A percentile compares a stretch with the other conserved stretches of the same genome.
phyloP scores from a whole-genome alignment of 129 eudicot species.

The Escallonia rubra region DNA sequence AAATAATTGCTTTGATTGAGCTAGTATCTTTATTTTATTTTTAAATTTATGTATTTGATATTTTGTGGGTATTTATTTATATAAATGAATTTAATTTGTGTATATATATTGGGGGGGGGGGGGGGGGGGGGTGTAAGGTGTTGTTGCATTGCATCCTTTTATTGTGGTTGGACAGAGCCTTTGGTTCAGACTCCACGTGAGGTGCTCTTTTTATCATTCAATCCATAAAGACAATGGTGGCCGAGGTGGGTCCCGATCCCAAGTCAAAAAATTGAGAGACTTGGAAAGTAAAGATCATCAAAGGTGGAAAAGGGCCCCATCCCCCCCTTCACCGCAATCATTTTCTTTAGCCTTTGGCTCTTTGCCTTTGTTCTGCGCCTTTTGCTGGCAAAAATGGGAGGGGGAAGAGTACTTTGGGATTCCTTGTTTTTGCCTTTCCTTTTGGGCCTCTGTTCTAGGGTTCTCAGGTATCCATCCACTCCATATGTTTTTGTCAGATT shows the following conservation, averaged over 20 bases:
- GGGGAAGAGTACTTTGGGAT: neutral
- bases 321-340: slow-evolving; percentile 36
- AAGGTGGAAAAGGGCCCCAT: slow-evolving; percentile 21
- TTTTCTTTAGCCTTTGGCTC: slow-evolving; percentile 17
- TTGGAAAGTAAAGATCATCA: slow-evolving; percentile 23
- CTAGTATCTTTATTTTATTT: slow-evolving; percentile 16
- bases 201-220: slow-evolving; percentile 99
- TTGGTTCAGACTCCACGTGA: slow-evolving; percentile 99
- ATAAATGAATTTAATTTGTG: slow-evolving; percentile 7
- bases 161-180: slow-evolving; percentile 78
- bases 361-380: slow-evolving; percentile 37
- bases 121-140: slow-evolving; percentile 8
- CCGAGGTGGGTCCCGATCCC: slow-evolving; percentile 32
- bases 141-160: slow-evolving; percentile 33
- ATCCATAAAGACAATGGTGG: slow-evolving; percentile 84
- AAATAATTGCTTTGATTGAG: slow-evolving; percentile 2
- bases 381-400: slow-evolving; percentile 14
- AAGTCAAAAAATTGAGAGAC: slow-evolving; percentile 34
- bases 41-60: slow-evolving; percentile 34
- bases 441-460: neutral
- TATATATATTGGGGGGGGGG: neutral
- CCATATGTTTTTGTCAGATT: too few relatives aligned
- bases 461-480: too few relatives aligned
- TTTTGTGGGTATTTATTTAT: slow-evolving; percentile 28
- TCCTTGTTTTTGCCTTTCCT: neutral